Base-by-base conservation (phyloP, 768 basidiomycete genomes). In the Bullera alba region DNA sequence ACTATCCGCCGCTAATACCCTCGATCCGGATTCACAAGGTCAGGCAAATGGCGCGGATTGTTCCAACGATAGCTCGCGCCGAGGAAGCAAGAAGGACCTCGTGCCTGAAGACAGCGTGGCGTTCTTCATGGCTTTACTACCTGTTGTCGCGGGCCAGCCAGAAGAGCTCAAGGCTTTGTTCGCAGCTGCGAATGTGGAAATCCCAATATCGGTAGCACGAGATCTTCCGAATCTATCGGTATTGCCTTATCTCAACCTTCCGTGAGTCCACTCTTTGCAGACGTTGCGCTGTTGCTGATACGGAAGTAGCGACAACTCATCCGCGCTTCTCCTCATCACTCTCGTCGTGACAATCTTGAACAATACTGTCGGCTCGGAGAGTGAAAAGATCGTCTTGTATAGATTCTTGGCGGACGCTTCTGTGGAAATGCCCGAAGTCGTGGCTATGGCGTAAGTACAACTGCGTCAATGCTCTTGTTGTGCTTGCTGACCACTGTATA, bases 321-420 rank as follows among this genome's bases (percentile, higher is more conserved):
- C 78, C 4, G 87, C 87, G 1, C 75, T 93, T 7, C 77, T 92
- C 8, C 77, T 82, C 4, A 79, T 82, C 35, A 84, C 87, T 1
- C 85, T 92, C 62, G 76, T 83, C 32, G 81, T 81, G 2, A 82
- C 85, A 1, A 85, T 92, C 71, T 76, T 91, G 14, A 75, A 76
- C 37, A 84, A 80, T 5, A 83, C 86, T 1, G n/a, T n/a, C n/a
- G 83, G 87, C 62, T 82, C 84, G 2, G 86, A 88, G 55, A 76
- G 78, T 1, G 91, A 95, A 73, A 83, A 83, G 2, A 81, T 87
- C 67, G 83, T 91, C 34, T 70, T 92, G 38, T 91, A 85, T 69
- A 77, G 78, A 41, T 68, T 93, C 27, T 76, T 95, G 26, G 80
- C 85, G 26, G 83, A 88, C 36, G 78, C 88, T 14, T 79, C 82